phyloP scores from a whole-genome alignment of 192 early-diverging fungal species.

The Piromyces finnis region DNA sequence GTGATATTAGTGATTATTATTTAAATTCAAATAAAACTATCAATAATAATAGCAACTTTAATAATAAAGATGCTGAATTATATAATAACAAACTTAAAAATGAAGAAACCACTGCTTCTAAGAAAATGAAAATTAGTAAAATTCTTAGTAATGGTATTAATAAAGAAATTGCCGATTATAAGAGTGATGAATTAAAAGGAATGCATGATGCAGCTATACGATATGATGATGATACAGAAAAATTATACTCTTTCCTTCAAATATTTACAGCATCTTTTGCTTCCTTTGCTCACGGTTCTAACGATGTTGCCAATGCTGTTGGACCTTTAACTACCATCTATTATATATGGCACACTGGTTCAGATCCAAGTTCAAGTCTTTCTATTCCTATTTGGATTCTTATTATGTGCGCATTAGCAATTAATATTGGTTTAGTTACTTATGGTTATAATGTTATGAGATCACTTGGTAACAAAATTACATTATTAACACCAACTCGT shows the following conservation, averaged over 20 bases:
- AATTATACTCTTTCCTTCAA: conserved; percentile 68
- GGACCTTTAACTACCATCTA: conserved; percentile 63
- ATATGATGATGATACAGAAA: conserved; percentile 56
- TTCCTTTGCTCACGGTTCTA: conserved; percentile 70
- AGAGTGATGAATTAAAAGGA: conserved; percentile 8
- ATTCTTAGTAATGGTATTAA: neutral
- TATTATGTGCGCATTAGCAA: conserved; percentile 48
- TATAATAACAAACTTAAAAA: too few species aligned
- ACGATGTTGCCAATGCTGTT: conserved; percentile 74
- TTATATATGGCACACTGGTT: conserved; percentile 37
- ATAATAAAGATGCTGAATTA: too few species aligned
- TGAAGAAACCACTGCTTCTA: too few species aligned
- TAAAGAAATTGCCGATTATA: conserved; percentile 14
- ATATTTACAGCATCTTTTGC: conserved; percentile 62
- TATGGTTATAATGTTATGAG: conserved; percentile 62
- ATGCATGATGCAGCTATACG: conserved; percentile 44
- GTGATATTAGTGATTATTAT: too few species aligned
- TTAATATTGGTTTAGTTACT: conserved; percentile 57
- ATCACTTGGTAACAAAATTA: conserved; percentile 64
- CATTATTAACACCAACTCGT: conserved; percentile 59
- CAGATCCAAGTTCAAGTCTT: neutral
- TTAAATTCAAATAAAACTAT: too few species aligned
- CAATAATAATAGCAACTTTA: too few species aligned
- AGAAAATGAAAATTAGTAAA: too few species aligned
- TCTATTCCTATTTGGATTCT: conserved; percentile 60